Evolutionary conservation across 805 yeast species (phyloP), one percentile per base, ranked within the genome.

Genomic region (Candida michaelii): DNA sequence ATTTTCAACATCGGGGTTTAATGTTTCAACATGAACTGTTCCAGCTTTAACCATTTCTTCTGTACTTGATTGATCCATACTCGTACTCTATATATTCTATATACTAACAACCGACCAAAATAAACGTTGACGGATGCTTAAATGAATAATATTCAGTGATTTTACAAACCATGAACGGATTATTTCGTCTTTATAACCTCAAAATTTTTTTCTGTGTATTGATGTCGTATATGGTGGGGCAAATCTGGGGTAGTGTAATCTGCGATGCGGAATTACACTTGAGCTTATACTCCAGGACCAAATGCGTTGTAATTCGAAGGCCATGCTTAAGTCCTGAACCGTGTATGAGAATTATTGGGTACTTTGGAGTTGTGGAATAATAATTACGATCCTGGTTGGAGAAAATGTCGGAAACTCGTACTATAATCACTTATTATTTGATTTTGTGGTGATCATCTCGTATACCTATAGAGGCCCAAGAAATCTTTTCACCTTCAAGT

Each of bases 11-110:
- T 38, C 36, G 11, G 25, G 17, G 13, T 14, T 21, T 11, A 40
- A 9, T 10, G 10, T 19, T 32, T 42, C 45, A 15, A 32, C 36
- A 30, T 40, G 44, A 21, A 23, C 8, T 4, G 25, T 34, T 10
- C 25, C 44, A 10, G 36, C 40, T 30, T 40, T 40, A 34, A 40
- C 23, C 23, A 27, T 40, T 7, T 40, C 44, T 8, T n/a, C 13
- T 14, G 43, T 31, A 19, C 33, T 34, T 17, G 19, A 27, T 11
- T 13, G 27, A 16, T 40, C 43, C 43, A 40, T 40, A 8, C 10
- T 30, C 15, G 15, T 5, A 8, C 30, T 27, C 8, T 14, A 13
- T 27, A 13, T 27, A 27, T 27, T 5, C 30, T 27, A 27, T 27
- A 27, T 27, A 27, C 17, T n/a, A 27, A 27, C 30, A n/a, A 27